Evolutionary conservation across 148 eudicot genomes (phyloP), one percentile per base, ranked within the genome.

Genomic region (Talinum fruticosum): DNA sequence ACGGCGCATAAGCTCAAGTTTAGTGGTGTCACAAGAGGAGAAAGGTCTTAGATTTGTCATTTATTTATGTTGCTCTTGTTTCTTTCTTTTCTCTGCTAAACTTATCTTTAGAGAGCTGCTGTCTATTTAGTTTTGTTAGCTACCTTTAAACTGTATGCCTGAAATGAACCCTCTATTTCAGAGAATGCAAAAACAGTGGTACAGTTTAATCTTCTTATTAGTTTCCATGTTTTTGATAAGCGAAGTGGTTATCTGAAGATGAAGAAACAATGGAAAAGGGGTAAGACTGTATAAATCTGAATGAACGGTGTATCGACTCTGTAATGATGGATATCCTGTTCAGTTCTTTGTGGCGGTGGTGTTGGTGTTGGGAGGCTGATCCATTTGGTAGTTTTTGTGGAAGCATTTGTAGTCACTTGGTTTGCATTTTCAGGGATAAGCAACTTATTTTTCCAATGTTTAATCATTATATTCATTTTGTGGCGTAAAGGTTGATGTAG

Each of bases 11-110:
- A 77, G 15, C 29, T 62, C 16, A 5, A 62, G 26, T n/a, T 21
- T 16, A 19, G 57, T 57, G 28, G 29, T 57, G 64, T 57, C 64
- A 23, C 66, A 26, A 62, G 33, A 33, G 30, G 66, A 1, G 33
- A 62, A 62, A 62, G 32, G 30, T 62, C 66, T 62, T 62, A 62
- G 66, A 62, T 62, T 62, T 62, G 12, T 62, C 32, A 62, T 62
- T 62, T 62, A 62, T 62, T 62, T 62, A 14, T 62, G 66, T 62
- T 62, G 32, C 33, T 62, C 33, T 62, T 62, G 66, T 62, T 62
- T n/a, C 32, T 10, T 62, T 62, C 33, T 62, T 62, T 62, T 28
- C 66, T 62, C 33, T 62, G 66, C 66, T 62, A 28, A 62, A 62
- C 66, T 62, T 28, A 62, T 62, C 33, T 62, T 62, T 26, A 10